phyloP scores from a whole-genome alignment of 352 stramenopile species.

The Phytophthora brassicae region DNA sequence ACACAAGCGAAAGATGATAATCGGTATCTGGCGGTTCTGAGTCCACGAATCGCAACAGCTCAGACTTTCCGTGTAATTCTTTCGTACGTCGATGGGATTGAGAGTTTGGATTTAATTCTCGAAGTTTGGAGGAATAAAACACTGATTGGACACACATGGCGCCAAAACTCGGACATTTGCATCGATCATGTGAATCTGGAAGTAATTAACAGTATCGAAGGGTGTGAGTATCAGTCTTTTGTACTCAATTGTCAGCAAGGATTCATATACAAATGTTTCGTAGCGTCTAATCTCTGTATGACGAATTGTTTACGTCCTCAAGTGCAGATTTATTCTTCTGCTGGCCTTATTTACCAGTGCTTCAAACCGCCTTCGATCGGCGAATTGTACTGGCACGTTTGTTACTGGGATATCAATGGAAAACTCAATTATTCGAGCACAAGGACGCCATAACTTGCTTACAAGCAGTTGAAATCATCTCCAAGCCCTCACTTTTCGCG shows the following conservation, averaged over 20 bases:
- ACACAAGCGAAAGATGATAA: slow-evolving; percentile 25
- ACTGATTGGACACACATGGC: slow-evolving; percentile 22
- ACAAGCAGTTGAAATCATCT: slow-evolving; percentile 43
- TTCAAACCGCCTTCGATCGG: slow-evolving; percentile 32
- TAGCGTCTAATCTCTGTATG: slow-evolving; percentile 36
- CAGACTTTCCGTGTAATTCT: slow-evolving; percentile 49
- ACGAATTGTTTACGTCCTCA: slow-evolving; percentile 31
- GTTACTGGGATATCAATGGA: slow-evolving; percentile 44
- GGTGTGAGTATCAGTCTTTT: slow-evolving; percentile 46
- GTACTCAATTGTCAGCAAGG: slow-evolving; percentile 31
- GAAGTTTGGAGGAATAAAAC: slow-evolving; percentile 40
- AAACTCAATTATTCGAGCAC: slow-evolving; percentile 23
- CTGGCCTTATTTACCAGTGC: slow-evolving; percentile 44
- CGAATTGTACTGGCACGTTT: slow-evolving; percentile 58
- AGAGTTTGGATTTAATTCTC: slow-evolving; percentile 48
- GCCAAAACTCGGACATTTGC: slow-evolving; percentile 21
- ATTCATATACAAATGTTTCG: slow-evolving; percentile 41
- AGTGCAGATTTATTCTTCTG: slow-evolving; percentile 56
- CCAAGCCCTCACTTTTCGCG: slow-evolving; percentile 43
- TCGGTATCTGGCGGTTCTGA: slow-evolving; percentile 42
- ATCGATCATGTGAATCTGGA: slow-evolving; percentile 32
- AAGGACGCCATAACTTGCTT: slow-evolving; percentile 37
- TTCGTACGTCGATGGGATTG: slow-evolving; percentile 36
- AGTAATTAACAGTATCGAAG: slow-evolving; percentile 24
- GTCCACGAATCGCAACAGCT: slow-evolving; percentile 24